Conservation (phyloP, 2,329 filamentous ascomycete species). For the Penicillium thymicola region DNA sequence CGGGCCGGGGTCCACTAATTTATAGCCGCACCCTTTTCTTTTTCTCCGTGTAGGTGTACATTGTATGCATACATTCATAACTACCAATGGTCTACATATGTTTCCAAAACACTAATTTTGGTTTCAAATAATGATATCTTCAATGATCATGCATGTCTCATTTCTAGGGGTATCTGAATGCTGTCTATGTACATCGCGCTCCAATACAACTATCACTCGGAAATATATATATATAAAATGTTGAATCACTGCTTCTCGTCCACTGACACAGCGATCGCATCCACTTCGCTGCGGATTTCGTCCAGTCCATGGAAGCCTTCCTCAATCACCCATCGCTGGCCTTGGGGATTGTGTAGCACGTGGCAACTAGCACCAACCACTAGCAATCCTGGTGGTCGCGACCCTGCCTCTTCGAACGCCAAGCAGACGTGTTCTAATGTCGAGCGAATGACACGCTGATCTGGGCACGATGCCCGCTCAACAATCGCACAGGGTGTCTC, state of each 20-base stretch:
- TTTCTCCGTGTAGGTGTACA: not conserved
- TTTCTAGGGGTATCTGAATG: constrained; percentile 22
- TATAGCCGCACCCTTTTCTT: not conserved
- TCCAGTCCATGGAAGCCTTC: constrained; percentile 80
- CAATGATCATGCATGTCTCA: constrained; percentile 1
- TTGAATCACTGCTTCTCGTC: constrained; percentile 13
- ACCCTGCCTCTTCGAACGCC: constrained; percentile 86
- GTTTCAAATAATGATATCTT: not conserved
- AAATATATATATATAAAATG: not conserved
- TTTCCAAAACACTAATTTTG: not conserved
- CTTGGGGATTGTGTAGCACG: constrained; percentile 62
- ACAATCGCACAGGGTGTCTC: constrained; percentile 88
- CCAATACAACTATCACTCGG: constrained; percentile 4
- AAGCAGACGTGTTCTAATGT: constrained; percentile 74
- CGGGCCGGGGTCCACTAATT: constrained; percentile 5
- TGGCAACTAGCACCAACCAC: constrained; percentile 83
- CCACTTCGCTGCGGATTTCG: constrained; percentile 35
- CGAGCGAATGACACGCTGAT: constrained; percentile 88
- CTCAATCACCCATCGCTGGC: constrained; percentile 75
- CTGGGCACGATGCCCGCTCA: constrained; percentile 88
- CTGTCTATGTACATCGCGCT: constrained; percentile 20
- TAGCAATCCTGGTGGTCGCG: constrained; percentile 80
- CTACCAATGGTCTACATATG: not conserved
- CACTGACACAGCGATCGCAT: constrained; percentile 13
- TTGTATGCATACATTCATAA: not conserved